Evolutionary conservation across 176 grass and related monocot species (phyloP).

Genomic region (Tillandsia leiboldiana): DNA sequence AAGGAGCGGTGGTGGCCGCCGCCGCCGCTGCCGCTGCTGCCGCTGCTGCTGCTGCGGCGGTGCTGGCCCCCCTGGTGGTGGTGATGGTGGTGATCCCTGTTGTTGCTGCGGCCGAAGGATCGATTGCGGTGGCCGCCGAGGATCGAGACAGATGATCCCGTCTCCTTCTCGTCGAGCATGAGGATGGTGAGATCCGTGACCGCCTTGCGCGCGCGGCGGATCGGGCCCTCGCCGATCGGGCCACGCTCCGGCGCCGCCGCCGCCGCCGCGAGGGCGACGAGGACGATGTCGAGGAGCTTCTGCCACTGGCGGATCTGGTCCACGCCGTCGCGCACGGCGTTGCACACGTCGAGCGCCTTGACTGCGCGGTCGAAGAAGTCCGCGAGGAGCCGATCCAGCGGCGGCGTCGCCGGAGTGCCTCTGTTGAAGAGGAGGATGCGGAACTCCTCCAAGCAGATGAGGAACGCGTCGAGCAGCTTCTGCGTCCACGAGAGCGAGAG

Average conservation of each 20-base stretch:
- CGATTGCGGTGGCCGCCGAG: conserved; percentile 45
- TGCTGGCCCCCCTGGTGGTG: conserved; percentile 29
- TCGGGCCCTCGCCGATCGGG: conserved; percentile 57
- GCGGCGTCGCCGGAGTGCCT: conserved; percentile 9
- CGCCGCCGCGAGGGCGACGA: conserved; percentile 23
- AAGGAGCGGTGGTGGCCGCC: conserved; percentile 52
- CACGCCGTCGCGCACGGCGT: conserved; percentile 68
- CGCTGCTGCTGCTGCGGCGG: conserved; percentile 55
- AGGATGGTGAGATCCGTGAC: conserved; percentile 87
- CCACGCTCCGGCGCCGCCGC: not conserved
- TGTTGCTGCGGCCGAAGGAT: conserved; percentile 44
- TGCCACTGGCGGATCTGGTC: conserved; percentile 68
- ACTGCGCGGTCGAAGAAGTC: no score
- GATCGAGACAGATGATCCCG: conserved; percentile 14
- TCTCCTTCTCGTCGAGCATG: conserved; percentile 85
- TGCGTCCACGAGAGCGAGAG: no score
- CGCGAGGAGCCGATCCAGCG: no score
- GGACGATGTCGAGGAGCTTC: conserved; percentile 63
- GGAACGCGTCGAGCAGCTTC: no score
- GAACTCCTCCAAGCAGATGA: not conserved
- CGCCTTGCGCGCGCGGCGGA: conserved; percentile 78
- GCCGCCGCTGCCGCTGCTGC: conserved; percentile 33
- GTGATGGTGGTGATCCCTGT: conserved; percentile 1
- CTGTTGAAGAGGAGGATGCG: not conserved
- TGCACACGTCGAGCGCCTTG: conserved; percentile 29